phyloP scores from a whole-genome alignment of 192 early-diverging fungal species.

The Coemansia sp. region DNA sequence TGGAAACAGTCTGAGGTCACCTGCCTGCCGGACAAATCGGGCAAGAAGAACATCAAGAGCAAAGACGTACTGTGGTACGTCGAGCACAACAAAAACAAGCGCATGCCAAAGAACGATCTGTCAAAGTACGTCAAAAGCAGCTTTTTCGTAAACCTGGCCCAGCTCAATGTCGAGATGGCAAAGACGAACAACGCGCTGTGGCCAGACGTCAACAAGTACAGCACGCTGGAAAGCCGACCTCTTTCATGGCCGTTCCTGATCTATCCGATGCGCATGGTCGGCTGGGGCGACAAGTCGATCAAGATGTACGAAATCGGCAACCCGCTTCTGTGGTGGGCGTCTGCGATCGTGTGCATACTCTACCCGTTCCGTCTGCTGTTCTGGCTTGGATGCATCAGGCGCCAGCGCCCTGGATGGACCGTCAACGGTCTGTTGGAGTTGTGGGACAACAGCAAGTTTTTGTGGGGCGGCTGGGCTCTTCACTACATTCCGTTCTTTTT shows the following conservation, averaged over 20 bases:
- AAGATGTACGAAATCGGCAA: slow-evolving; percentile 94
- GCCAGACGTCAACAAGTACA: slow-evolving; percentile 56
- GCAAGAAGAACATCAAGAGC: slow-evolving; percentile 60
- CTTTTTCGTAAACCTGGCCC: slow-evolving; percentile 42
- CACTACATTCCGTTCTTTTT: slow-evolving; percentile 93
- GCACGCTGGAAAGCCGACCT: slow-evolving; percentile 61
- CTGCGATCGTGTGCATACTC: slow-evolving; percentile 45
- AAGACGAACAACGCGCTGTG: slow-evolving; percentile 54
- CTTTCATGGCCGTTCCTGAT: slow-evolving; percentile 85
- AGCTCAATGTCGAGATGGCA: slow-evolving; percentile 54
- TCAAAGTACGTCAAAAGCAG: slow-evolving; percentile 33
- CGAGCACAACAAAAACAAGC: slow-evolving; percentile 42
- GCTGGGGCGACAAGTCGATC: slow-evolving; percentile 68
- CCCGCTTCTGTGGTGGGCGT: slow-evolving; percentile 83
- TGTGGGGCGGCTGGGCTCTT: slow-evolving; percentile 79
- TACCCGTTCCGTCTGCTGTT: slow-evolving; percentile 37
- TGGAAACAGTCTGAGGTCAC: slow-evolving; percentile 87
- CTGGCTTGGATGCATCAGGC: slow-evolving; percentile 24
- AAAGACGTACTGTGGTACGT: slow-evolving; percentile 59
- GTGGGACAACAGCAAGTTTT: slow-evolving; percentile 70
- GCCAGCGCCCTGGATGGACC: slow-evolving; percentile 28
- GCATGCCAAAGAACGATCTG: slow-evolving; percentile 40
- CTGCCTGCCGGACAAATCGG: slow-evolving; percentile 83
- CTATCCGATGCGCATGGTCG: slow-evolving; percentile 85
- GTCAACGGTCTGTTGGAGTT: slow-evolving; percentile 56